Evolutionary conservation across 2,329 filamentous ascomycete genomes (phyloP).

Genomic region (Penicillium sp.): DNA sequence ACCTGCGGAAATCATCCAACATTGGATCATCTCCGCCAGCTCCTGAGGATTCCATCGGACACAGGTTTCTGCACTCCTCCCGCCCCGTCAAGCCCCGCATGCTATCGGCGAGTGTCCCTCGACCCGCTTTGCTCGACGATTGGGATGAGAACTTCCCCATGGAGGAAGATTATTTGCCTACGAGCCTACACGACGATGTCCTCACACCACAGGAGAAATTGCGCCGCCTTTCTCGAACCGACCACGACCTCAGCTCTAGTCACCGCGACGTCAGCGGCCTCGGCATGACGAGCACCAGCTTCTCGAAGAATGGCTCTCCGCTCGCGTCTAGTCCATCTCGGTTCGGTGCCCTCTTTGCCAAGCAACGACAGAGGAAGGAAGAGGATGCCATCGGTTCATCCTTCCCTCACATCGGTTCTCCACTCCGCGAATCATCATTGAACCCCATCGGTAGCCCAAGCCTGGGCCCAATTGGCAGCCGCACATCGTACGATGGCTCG

Average conservation of each 20-base stretch:
- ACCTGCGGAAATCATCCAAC: constrained; percentile 60
- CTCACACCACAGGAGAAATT: constrained; percentile 64
- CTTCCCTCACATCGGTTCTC: constrained; percentile 66
- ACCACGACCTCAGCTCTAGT: constrained; percentile 52
- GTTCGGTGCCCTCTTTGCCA: constrained; percentile 62
- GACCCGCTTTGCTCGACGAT: constrained; percentile 55
- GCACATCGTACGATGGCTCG: constrained; percentile 51
- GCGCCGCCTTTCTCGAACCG: constrained; percentile 61
- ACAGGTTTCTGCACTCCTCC: constrained; percentile 65
- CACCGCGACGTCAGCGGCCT: constrained; percentile 54
- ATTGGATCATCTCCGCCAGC: constrained; percentile 62
- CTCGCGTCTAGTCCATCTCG: constrained; percentile 63
- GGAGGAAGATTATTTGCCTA: constrained; percentile 87
- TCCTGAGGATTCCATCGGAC: constrained; percentile 68
- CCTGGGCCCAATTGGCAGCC: constrained; percentile 53
- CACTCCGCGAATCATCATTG: constrained; percentile 63
- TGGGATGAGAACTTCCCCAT: constrained; percentile 72
- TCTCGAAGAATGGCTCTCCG: constrained; percentile 57
- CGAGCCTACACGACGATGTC: constrained; percentile 63
- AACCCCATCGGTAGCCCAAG: constrained; percentile 54
- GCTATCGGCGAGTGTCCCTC: constrained; percentile 63
- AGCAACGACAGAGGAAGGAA: constrained; percentile 54
- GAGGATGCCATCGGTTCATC: constrained; percentile 51
- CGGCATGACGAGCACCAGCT: constrained; percentile 52
- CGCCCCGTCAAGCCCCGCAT: constrained; percentile 62